Conservation (phyloP, 2,329 filamentous ascomycete genomes). For the Nemania diffusa region DNA sequence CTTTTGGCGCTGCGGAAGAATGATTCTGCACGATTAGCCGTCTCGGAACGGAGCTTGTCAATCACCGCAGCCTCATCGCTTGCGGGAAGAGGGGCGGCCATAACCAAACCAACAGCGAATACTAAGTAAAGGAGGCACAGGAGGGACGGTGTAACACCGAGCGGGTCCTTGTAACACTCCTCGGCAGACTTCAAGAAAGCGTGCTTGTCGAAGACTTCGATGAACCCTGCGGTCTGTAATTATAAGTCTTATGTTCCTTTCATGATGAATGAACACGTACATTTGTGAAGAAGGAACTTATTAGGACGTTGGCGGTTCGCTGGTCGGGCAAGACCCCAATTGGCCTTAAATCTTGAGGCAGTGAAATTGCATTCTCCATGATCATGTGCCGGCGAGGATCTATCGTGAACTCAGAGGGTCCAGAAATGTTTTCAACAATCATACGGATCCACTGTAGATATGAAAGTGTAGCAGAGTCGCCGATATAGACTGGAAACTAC, state of each 20-base stretch:
- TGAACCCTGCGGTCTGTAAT: constrained; percentile 65
- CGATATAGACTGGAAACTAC: constrained; percentile 63
- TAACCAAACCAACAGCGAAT: constrained; percentile 70
- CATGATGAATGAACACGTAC: constrained; percentile 50
- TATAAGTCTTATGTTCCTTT: constrained; percentile 35
- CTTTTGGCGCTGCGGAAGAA: constrained; percentile 70
- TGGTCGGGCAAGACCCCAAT: constrained; percentile 66
- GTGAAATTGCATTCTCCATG: constrained; percentile 62
- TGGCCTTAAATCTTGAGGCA: constrained; percentile 57
- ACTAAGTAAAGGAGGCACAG: constrained; percentile 71
- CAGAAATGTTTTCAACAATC: constrained; percentile 66
- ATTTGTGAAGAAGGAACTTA: constrained; percentile 70
- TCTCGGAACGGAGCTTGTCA: constrained; percentile 59
- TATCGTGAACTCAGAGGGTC: constrained; percentile 66
- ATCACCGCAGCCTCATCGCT: constrained; percentile 63
- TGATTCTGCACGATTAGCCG: constrained; percentile 66
- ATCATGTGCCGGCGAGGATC: constrained; percentile 68
- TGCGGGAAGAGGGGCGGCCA: constrained; percentile 63
- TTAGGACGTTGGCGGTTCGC: constrained; percentile 63
- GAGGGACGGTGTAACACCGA: constrained; percentile 60
- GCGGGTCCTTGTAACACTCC: constrained; percentile 64
- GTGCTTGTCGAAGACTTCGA: constrained; percentile 67
- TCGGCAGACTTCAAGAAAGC: constrained; percentile 62
- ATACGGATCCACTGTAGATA: constrained; percentile 70
- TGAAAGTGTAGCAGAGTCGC: constrained; percentile 70